Evolutionary conservation across 179 eudicot species (phyloP).

Genomic region (Carnegiea gigantea): DNA sequence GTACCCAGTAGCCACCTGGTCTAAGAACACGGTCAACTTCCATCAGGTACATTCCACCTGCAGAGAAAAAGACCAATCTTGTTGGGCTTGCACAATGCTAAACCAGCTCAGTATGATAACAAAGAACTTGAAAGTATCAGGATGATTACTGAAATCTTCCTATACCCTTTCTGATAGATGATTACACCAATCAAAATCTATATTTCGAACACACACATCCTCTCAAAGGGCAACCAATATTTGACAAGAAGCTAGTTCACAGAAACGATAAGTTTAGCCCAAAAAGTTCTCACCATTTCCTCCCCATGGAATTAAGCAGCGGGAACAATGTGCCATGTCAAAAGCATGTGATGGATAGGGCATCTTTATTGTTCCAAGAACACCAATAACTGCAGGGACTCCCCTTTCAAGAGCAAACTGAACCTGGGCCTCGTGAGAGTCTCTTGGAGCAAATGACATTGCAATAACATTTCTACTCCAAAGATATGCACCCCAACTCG

Average conservation of each 20-base stretch:
- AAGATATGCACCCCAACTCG: slow-evolving; percentile 87
- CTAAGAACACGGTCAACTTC: slow-evolving; percentile 83
- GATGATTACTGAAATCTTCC: background rate
- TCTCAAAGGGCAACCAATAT: background rate
- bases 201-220: background rate
- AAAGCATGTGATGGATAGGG: slow-evolving; percentile 76
- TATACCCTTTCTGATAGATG: background rate
- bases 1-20: slow-evolving; percentile 90
- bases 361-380: slow-evolving; percentile 67
- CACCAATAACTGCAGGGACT: slow-evolving; percentile 82
- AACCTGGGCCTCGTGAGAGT: slow-evolving; percentile 81
- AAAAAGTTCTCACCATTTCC: slow-evolving; percentile 48
- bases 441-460: slow-evolving; percentile 86
- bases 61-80: slow-evolving; percentile 13
- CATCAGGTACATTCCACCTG: slow-evolving; percentile 77
- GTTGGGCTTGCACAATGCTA: slow-evolving; percentile 5
- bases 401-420: slow-evolving; percentile 89
- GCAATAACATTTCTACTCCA: slow-evolving; percentile 78
- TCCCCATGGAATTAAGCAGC: slow-evolving; percentile 82
- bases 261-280: background rate
- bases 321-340: slow-evolving; percentile 88
- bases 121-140: background rate
- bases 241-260: background rate
- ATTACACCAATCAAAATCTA: background rate
- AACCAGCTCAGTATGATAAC: background rate